phyloP scores from a whole-genome alignment of 352 stramenopile genomes.

The Thraustochytrium sp. region DNA sequence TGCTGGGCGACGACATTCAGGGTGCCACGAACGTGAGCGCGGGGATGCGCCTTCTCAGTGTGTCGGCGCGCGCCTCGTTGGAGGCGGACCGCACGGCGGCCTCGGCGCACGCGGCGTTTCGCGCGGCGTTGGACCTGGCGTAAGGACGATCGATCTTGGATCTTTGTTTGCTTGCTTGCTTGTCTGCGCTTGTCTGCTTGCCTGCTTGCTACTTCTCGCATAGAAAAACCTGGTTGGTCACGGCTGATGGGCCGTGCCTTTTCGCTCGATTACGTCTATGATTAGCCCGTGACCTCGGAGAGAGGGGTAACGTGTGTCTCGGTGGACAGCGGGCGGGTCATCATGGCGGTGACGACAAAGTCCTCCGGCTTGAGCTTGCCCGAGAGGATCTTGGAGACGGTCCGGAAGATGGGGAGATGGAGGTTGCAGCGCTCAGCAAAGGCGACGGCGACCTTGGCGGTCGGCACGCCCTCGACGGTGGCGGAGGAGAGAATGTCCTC shows the following conservation, averaged over 20 bases:
- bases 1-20: not conserved
- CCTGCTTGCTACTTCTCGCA: too few species aligned
- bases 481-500: slow-evolving; percentile 79
- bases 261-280: too few species aligned
- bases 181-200: too few species aligned
- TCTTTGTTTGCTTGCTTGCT: too few species aligned
- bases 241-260: too few species aligned
- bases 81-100: not conserved
- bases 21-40: not conserved
- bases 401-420: slow-evolving; percentile 80
- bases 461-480: slow-evolving; percentile 84
- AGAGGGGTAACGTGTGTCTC: slow-evolving; percentile 16
- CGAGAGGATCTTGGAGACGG: slow-evolving; percentile 74
- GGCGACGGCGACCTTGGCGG: slow-evolving; percentile 80
- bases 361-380: slow-evolving; percentile 47
- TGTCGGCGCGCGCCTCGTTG: not conserved
- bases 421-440: slow-evolving; percentile 80
- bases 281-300: not conserved
- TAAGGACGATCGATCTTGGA: too few species aligned
- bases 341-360: slow-evolving; percentile 39
- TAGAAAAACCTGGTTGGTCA: too few species aligned
- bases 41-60: not conserved
- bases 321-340: slow-evolving; percentile 24
- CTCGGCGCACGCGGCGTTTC: not conserved
- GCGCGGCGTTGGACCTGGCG: not conserved